Conservation (phyloP, 768 basidiomycete species). For the Tylopilus rubrobrunneus region DNA sequence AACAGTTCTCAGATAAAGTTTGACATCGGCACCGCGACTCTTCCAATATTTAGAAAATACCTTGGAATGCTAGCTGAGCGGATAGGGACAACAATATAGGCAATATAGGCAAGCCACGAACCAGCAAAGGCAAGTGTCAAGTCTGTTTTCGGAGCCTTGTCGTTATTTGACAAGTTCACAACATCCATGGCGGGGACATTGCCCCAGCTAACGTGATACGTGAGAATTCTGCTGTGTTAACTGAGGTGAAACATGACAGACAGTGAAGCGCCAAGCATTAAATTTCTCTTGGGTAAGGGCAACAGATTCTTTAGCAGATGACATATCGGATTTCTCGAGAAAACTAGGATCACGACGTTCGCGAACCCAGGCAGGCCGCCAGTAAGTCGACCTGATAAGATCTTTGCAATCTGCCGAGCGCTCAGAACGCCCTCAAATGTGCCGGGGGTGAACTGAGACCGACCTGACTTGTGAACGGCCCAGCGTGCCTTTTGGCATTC, state of each 20-base stretch:
- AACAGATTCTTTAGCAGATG: constrained; percentile 10
- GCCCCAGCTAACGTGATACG: constrained; percentile 26
- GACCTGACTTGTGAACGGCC: constrained; percentile 37
- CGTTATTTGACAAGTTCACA: constrained; percentile 25
- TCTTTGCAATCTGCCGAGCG: constrained; percentile 23
- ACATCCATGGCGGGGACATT: constrained; percentile 35
- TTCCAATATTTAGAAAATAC: constrained; percentile 35
- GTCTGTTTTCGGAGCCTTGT: constrained; percentile 11
- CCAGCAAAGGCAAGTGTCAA: constrained; percentile 25
- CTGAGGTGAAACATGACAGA: not conserved
- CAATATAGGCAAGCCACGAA: constrained; percentile 6
- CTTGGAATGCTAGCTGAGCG: constrained; percentile 20
- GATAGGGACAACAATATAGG: not conserved
- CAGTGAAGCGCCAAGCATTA: constrained; percentile 24
- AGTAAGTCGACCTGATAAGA: constrained; percentile 15
- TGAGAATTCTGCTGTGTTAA: not conserved
- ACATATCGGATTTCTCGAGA: constrained; percentile 2
- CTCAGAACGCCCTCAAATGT: not conserved
- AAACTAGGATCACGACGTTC: constrained; percentile 21
- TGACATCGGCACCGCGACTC: constrained; percentile 22
- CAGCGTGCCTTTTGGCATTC: constrained; percentile 42
- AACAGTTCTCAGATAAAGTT: constrained; percentile 19
- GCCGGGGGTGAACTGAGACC: not conserved
- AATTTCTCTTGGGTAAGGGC: constrained; percentile 21
- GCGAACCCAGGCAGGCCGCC: constrained; percentile 22